These are phyloP conservation scores for Colletotrichum musicola DNA, from an alignment of 2,329 filamentous ascomycete genomes.

Conservation along the genomic window DNA sequence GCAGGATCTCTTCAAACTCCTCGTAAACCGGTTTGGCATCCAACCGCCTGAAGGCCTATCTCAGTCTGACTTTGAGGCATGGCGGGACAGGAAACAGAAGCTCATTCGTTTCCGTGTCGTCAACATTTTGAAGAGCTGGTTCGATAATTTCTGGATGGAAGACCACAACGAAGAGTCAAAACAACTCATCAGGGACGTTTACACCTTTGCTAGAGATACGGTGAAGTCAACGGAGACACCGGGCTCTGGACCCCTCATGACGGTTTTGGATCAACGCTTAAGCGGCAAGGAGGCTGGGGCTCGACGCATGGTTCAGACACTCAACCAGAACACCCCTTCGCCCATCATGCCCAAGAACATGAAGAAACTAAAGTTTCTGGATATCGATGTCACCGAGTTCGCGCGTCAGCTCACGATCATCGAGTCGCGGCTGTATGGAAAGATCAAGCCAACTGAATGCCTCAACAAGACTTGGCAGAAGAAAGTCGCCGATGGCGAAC, in stretches of 20 bases:
- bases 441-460: constrained; percentile 96
- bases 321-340: constrained; percentile 83
- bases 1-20: constrained; percentile 89
- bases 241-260: constrained; percentile 85
- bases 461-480: constrained; percentile 99
- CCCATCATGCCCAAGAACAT: constrained; percentile 98
- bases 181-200: constrained; percentile 88
- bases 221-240: constrained; percentile 95
- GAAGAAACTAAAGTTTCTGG: constrained; percentile 98
- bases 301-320: constrained; percentile 87
- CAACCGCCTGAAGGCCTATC: constrained; percentile 88
- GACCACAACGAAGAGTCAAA: constrained; percentile 86
- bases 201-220: constrained; percentile 90
- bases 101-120: constrained; percentile 95
- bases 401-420: constrained; percentile 98
- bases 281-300: constrained; percentile 88
- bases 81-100: constrained; percentile 96
- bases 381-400: constrained; percentile 96
- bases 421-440: constrained; percentile 92
- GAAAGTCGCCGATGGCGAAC: constrained; percentile 84
- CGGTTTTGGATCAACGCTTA: constrained; percentile 88
- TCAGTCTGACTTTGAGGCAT: constrained; percentile 82
- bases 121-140: constrained; percentile 98
- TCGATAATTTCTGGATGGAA: constrained; percentile 99
- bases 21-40: constrained; percentile 91